Conservation (phyloP, 2,329 filamentous ascomycete species). For the Colletotrichum musicola region DNA sequence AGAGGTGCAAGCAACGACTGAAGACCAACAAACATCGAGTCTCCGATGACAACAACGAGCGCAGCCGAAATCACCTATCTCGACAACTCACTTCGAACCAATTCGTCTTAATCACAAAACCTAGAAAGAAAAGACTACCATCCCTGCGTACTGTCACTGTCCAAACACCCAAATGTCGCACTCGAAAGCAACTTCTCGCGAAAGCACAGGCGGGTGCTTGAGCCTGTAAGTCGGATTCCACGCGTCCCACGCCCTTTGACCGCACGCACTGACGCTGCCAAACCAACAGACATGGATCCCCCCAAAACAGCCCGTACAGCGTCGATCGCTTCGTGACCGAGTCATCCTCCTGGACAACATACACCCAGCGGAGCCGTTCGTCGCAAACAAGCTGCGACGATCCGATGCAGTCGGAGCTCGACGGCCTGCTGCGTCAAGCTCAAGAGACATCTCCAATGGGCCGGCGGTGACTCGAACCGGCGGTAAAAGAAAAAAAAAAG, state of each 20-base stretch:
- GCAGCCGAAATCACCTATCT: no score
- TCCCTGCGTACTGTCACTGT: no score
- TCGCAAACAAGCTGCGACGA: not conserved
- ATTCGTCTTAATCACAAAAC: no score
- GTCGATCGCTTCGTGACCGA: conserved; percentile 28
- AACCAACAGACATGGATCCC: conserved; percentile 4
- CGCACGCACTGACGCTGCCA: conserved; percentile 9
- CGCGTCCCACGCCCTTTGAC: not conserved
- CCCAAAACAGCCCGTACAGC: conserved; percentile 24
- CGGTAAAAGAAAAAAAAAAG: no score
- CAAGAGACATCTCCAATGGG: not conserved
- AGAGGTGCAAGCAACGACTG: no score
- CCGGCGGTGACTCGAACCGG: conserved; percentile 2
- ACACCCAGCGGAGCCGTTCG: not conserved
- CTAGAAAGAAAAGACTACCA: no score
- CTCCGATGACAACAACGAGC: no score
- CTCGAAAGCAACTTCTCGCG: conserved; percentile 6
- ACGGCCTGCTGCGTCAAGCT: conserved; percentile 13
- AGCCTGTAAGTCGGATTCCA: conserved; percentile 7
- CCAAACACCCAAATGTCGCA: conserved; percentile 13
- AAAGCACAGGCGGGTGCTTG: not conserved
- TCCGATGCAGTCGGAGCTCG: conserved; percentile 19
- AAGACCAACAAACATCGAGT: no score
- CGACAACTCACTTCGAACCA: no score
- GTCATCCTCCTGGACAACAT: conserved; percentile 27